phyloP scores from a whole-genome alignment of 75 land plant species.

The Larix kaempferi region DNA sequence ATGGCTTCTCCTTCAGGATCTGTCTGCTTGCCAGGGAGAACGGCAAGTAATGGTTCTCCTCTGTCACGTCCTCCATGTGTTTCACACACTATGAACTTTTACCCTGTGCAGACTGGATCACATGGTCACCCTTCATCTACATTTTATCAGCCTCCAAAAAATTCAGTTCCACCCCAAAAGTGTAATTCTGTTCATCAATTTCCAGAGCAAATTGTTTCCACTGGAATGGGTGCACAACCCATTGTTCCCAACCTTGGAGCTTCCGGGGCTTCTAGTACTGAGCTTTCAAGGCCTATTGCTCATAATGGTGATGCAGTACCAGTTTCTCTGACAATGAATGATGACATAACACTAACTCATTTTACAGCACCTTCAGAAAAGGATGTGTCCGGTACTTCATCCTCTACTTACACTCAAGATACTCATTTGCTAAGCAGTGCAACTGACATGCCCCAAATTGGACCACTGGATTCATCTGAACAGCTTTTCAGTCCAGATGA shows the following conservation, averaged over 20 bases:
- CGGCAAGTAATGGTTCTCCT: conserved; percentile 35
- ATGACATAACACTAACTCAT: not conserved
- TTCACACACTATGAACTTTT: conserved; percentile 36
- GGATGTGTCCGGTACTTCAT: not conserved
- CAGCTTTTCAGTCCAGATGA: not conserved
- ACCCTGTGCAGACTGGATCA: conserved; percentile 20
- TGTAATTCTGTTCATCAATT: not conserved
- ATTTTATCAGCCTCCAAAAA: conserved; percentile 18
- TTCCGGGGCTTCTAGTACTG: conserved; percentile 2
- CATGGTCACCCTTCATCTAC: conserved; percentile 25
- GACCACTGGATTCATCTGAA: not conserved
- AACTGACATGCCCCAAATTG: not conserved
- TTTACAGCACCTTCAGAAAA: not conserved
- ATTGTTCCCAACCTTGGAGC: conserved; percentile 1
- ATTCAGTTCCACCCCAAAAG: not conserved
- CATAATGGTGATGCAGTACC: not conserved
- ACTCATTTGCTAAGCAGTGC: not conserved
- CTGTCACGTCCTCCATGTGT: conserved; percentile 39
- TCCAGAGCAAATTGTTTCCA: not conserved
- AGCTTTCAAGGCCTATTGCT: conserved; percentile 13
- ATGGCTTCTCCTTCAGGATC: conserved; percentile 17
- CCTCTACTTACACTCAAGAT: not conserved
- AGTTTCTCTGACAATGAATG: not conserved
- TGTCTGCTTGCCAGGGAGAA: conserved; percentile 21
- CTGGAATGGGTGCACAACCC: not conserved